Evolutionary conservation across 805 yeast species (phyloP), one percentile per base, ranked within the genome.

Genomic region (Myxozyma mucilagina): DNA sequence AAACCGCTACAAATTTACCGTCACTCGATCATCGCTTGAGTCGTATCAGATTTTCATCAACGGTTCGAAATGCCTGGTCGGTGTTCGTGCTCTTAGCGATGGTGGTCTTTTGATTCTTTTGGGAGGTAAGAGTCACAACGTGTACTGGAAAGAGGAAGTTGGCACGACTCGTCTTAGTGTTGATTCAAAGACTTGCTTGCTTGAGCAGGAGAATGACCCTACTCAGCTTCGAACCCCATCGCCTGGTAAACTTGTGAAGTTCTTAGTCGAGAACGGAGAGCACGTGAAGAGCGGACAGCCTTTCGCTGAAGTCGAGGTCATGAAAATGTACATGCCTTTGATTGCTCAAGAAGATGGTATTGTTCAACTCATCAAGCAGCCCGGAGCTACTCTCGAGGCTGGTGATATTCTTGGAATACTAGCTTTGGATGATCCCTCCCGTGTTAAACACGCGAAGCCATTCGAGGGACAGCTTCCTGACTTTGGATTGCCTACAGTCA

Each of bases 281-380:
- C 98, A 93, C 72, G 83, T 94, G 69, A 77, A 76, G 55, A 85
- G 94, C 62, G 98, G 98, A 63, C 96, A 93, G 78, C 86, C 97
- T 49, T 96, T 84, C 72, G 99, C 99, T 45, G 99, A 94, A 79
- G 97, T 94, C 60, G 99, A 94, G 79, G 99, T 94, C 68, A 94
- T 94, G 99, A 94, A 94, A 78, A 94, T 94, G 99, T 91, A 92
- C 77, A 94, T 94, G 97, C 97, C 99, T 53, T 82, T 94, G 70
- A 79, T 92, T 71, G 93, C 97, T 20, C 90, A 86, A 75, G 99
- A 93, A 75, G 87, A 89, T 71, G 99, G 99, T 82, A 80, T 83
- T 60, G 89, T 92, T 56, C 97, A 93, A 78, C 79, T 91, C 47
- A 85, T 94, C 73, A 93, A 94, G 76, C 99, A 94, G 79, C 98